Conservation (phyloP, 345 rosid genomes). For the Salix brachista region DNA sequence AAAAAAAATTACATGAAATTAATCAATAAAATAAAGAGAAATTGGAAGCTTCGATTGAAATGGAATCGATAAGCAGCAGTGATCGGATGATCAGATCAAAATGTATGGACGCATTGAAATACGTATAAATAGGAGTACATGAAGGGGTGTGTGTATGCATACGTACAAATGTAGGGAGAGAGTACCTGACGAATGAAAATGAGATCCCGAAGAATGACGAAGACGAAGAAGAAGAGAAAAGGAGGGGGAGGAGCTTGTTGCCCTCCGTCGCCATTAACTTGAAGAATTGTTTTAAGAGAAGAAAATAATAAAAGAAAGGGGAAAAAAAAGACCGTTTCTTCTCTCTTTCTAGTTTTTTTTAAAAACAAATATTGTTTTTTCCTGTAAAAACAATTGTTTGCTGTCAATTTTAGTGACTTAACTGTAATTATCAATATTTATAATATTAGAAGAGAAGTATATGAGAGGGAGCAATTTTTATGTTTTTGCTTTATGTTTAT, state of each 20-base stretch:
- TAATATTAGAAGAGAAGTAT: no score
- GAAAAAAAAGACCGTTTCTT: conserved; percentile 21
- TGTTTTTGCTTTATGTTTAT: no score
- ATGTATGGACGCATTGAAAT: neutral
- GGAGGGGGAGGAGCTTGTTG: conserved; percentile 34
- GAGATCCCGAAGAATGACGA: neutral
- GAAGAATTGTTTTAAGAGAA: neutral
- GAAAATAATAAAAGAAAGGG: neutral
- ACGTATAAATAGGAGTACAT: neutral
- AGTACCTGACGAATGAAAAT: conserved; percentile 23
- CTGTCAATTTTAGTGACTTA: no score
- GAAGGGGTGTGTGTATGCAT: neutral
- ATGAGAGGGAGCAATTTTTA: no score
- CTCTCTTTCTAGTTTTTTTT: neutral
- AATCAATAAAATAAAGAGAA: neutral
- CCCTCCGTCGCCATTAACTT: conserved; percentile 46
- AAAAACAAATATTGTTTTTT: neutral
- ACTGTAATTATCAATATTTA: no score
- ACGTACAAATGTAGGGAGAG: neutral
- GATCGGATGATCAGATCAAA: conserved; percentile 24
- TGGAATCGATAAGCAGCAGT: neutral
- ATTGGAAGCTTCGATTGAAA: neutral
- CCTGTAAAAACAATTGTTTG: no score
- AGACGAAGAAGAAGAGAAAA: neutral
- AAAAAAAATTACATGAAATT: no score